Percentiles rank a stretch among this genome's conserved stretches.
These are phyloP conservation scores for Ophidiomyces ophidiicola DNA, from an alignment of 2,329 filamentous ascomycete species.

Conservation along the genomic window DNA sequence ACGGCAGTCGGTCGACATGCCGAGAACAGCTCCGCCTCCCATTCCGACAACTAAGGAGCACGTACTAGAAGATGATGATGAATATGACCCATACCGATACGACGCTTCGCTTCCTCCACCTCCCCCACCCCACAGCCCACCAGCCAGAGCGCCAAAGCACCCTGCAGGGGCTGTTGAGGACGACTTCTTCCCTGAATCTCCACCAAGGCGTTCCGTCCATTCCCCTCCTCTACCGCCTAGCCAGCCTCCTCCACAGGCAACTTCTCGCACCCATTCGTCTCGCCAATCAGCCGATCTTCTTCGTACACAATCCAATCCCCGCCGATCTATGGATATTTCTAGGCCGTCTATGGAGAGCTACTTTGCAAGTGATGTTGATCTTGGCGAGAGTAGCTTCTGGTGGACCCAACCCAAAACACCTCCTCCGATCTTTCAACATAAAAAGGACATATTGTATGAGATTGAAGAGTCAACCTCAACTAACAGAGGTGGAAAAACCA, in stretches of 20 bases:
- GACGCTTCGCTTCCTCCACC: slow-evolving; percentile 19
- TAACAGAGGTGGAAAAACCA: slow-evolving; percentile 57
- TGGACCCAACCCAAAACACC: slow-evolving; percentile 71
- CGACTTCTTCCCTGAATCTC: slow-evolving; percentile 37
- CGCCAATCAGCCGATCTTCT: slow-evolving; percentile 53
- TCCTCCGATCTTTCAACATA: slow-evolving; percentile 68
- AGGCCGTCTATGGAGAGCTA: slow-evolving; percentile 68
- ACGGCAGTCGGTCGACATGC: slow-evolving; percentile 57
- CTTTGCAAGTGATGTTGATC: slow-evolving; percentile 77
- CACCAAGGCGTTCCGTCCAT: slow-evolving; percentile 26
- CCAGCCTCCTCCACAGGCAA: slow-evolving; percentile 28
- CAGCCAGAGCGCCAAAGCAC: slow-evolving; percentile 19
- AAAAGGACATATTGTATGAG: slow-evolving; percentile 73
- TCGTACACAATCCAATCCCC: slow-evolving; percentile 38
- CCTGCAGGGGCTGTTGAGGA: slow-evolving; percentile 30
- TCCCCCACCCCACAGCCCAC: slow-evolving; percentile 18
- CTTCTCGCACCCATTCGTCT: slow-evolving; percentile 35
- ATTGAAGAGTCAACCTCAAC: slow-evolving; percentile 62
- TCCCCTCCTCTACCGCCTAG: slow-evolving; percentile 28
- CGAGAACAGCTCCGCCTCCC: slow-evolving; percentile 57
- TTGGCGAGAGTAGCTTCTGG: slow-evolving; percentile 64
- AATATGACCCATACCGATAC: slow-evolving; percentile 44
- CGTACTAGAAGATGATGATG: slow-evolving; percentile 44
- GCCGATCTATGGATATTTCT: slow-evolving; percentile 60
- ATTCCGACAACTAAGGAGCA: slow-evolving; percentile 39